These are phyloP conservation scores for Aspergillus thermomutatus DNA, from an alignment of 2,329 filamentous ascomycete species.

Conservation along the genomic window DNA sequence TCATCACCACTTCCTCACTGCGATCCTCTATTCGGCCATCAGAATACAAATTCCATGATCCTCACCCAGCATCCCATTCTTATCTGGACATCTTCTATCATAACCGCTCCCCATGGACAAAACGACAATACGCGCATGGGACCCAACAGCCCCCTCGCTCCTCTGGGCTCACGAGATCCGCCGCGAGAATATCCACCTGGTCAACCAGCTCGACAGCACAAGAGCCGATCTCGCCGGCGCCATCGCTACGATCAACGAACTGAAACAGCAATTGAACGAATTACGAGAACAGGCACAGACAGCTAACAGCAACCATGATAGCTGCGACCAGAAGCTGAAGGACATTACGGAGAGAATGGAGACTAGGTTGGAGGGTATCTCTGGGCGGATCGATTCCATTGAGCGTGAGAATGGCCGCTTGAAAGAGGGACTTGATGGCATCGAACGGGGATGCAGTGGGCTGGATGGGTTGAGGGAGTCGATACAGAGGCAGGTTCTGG, in stretches of 20 bases:
- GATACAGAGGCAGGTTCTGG: neutral
- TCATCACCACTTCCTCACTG: neutral
- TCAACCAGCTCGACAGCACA: constrained; percentile 23
- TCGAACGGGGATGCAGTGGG: neutral
- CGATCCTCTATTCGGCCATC: too few relatives aligned
- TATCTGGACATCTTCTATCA: neutral
- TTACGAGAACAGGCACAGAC: neutral
- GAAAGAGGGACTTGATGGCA: neutral
- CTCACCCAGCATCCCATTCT: neutral
- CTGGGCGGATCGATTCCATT: neutral
- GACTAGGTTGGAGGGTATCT: neutral
- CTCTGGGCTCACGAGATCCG: constrained; percentile 41
- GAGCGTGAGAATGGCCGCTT: neutral
- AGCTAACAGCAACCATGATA: neutral
- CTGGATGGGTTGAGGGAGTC: neutral
- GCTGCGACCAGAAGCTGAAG: neutral
- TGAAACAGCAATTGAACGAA: constrained; percentile 4
- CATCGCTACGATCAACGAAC: constrained; percentile 1
- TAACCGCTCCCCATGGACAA: constrained; percentile 6
- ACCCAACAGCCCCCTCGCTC: constrained; percentile 19
- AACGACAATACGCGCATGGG: neutral
- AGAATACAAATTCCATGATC: neutral
- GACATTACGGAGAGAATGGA: neutral
- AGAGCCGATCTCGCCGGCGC: constrained; percentile 12
- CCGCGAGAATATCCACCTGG: constrained; percentile 33